A percentile compares a stretch with the other conserved stretches of the same genome.
phyloP scores from a whole-genome alignment of 1,284 basidiomycete genomes.

The Leccinum pallidistipes region DNA sequence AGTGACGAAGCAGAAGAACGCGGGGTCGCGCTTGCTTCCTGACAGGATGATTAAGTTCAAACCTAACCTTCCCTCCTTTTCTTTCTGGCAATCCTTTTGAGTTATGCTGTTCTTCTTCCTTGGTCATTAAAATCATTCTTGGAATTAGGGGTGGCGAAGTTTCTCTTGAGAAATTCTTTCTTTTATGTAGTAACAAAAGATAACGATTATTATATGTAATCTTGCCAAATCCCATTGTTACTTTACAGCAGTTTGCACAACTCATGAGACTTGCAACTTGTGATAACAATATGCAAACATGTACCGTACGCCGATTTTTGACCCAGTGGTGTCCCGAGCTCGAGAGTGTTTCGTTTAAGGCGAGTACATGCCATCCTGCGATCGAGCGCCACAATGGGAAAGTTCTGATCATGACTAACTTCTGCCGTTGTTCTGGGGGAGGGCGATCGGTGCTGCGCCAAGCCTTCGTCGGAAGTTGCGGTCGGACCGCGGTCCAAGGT shows the following conservation, averaged over 20 bases:
- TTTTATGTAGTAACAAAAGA: background rate
- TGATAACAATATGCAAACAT: too few species aligned
- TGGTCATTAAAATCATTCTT: background rate
- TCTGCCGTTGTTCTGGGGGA: background rate
- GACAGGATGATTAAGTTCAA: slow-evolving; percentile 57
- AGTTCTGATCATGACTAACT: background rate
- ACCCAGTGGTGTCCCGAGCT: too few species aligned
- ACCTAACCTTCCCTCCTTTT: background rate
- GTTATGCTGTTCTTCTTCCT: background rate
- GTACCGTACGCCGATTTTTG: background rate
- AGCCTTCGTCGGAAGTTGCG: background rate
- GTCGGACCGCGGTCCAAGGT: background rate
- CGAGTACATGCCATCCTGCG: background rate
- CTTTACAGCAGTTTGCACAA: too few species aligned
- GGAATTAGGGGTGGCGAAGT: background rate
- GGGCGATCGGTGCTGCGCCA: slow-evolving; percentile 10
- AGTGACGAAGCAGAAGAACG: slow-evolving; percentile 33
- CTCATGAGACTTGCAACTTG: too few species aligned
- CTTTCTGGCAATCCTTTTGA: background rate
- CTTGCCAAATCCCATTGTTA: background rate
- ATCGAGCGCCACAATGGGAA: background rate
- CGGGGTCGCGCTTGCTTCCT: slow-evolving; percentile 46
- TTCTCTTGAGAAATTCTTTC: background rate
- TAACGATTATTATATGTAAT: background rate
- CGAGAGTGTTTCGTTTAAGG: background rate